These are phyloP conservation scores for Penicillium sp. DNA, from an alignment of 2,329 filamentous ascomycete genomes.

Conservation along the genomic window DNA sequence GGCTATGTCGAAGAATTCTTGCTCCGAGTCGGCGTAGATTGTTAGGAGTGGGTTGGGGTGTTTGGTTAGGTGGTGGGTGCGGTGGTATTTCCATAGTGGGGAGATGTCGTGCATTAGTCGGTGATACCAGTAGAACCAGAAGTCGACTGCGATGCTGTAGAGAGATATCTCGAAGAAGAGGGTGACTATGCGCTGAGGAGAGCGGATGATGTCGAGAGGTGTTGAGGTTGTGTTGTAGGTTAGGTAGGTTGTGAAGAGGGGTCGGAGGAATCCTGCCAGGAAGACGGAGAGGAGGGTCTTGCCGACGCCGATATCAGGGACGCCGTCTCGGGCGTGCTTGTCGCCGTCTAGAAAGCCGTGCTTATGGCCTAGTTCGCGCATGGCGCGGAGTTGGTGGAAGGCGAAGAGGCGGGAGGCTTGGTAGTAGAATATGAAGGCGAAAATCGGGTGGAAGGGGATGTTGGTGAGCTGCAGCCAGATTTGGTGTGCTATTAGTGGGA, in stretches of 20 bases:
- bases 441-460: not conserved
- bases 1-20: constrained; percentile 11
- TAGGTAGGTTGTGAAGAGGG: constrained; percentile 2
- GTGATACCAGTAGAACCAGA: constrained; percentile 11
- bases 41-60: constrained; percentile 7
- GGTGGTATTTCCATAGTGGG: constrained; percentile 6
- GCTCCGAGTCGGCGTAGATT: constrained; percentile 7
- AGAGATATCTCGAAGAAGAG: constrained; percentile 1
- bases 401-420: constrained; percentile 6
- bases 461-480: not conserved
- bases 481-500: constrained; percentile 4
- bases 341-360: constrained; percentile 9
- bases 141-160: constrained; percentile 5
- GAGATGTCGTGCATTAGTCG: constrained; percentile 8
- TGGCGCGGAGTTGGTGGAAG: not conserved
- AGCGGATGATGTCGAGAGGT: not conserved
- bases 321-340: constrained; percentile 8
- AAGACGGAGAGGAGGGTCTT: constrained; percentile 6
- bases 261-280: constrained; percentile 2
- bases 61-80: constrained; percentile 10
- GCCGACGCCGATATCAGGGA: constrained; percentile 3
- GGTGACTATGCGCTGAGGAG: not conserved
- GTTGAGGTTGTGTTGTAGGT: not conserved
- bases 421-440: constrained; percentile 8
- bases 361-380: constrained; percentile 5